Conservation (phyloP, 176 grass and related monocot species). For the Pharus latifolius region DNA sequence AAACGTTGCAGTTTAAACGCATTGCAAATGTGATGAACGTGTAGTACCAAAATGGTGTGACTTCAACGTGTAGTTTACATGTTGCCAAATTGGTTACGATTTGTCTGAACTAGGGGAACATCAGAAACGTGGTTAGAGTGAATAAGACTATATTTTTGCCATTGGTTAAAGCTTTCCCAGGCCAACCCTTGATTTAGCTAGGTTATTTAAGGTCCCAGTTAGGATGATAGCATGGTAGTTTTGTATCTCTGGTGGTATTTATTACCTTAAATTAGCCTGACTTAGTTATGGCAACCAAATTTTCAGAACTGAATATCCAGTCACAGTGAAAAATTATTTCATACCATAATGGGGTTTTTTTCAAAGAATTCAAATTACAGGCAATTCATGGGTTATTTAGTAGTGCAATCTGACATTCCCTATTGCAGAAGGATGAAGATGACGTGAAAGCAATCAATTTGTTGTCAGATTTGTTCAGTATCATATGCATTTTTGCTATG, state of each 20-base stretch:
- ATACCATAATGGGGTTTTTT: no score
- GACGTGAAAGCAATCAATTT: no score
- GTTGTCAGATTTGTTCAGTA: no score
- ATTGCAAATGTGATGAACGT: not conserved
- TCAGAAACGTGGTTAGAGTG: not conserved
- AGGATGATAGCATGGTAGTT: not conserved
- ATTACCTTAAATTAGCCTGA: no score
- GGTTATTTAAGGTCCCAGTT: no score
- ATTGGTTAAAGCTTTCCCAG: not conserved
- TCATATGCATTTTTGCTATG: not conserved
- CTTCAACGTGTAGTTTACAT: not conserved
- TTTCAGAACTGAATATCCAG: no score
- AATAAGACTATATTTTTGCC: not conserved
- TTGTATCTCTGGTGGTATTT: no score
- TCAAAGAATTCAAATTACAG: not conserved
- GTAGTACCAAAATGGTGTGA: not conserved
- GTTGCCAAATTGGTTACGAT: not conserved
- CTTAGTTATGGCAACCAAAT: no score
- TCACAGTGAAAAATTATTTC: no score
- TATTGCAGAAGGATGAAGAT: not conserved
- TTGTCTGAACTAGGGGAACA: not conserved
- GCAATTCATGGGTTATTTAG: not conserved
- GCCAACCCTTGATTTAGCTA: no score
- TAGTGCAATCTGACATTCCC: not conserved
- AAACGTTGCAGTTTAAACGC: not conserved